Evolutionary conservation across 140 eudicot species (phyloP).

Genomic region (Anethum foeniculum): DNA sequence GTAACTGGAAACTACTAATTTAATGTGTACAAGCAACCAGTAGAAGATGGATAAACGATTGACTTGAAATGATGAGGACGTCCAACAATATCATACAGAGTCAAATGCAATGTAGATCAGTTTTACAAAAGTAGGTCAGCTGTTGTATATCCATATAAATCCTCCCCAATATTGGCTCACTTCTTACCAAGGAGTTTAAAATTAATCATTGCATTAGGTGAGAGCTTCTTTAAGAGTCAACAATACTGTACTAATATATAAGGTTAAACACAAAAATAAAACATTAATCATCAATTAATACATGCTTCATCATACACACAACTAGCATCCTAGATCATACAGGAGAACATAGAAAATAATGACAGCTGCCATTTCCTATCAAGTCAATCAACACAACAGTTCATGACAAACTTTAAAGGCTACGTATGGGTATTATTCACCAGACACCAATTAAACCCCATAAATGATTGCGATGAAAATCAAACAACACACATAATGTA

Average conservation of each 20-base stretch:
- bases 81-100: neutral
- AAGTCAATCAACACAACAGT: neutral
- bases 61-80: neutral
- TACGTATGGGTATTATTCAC: neutral
- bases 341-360: neutral
- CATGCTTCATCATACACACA: constrained; percentile 4
- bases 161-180: neutral
- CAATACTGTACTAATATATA: neutral
- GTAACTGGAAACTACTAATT: neutral
- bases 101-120: neutral
- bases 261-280: neutral
- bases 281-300: neutral
- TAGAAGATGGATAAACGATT: neutral
- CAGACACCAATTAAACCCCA: neutral
- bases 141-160: neutral
- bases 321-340: neutral
- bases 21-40: neutral
- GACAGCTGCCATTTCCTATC: neutral
- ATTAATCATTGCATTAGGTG: constrained; percentile 8
- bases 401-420: neutral
- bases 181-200: neutral
- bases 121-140: neutral
- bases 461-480: neutral
- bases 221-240: neutral
- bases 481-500: neutral